Evolutionary conservation across 306 rosid species (phyloP).

Genomic region (Psophocarpus tetragonolobus): DNA sequence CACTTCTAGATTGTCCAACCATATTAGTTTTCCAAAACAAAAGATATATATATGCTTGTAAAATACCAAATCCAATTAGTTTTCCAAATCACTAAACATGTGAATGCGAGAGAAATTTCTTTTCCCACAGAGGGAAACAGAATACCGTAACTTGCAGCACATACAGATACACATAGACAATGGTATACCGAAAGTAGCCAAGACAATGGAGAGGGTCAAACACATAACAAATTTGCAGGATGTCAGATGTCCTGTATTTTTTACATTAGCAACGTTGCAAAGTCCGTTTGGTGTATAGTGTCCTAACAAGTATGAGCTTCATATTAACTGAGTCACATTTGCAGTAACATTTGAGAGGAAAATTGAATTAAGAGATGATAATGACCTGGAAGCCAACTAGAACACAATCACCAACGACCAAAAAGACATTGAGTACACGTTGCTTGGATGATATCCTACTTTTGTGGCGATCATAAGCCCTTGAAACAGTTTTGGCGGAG

Average conservation of each 20-base stretch:
- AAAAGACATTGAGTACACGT: conserved; percentile 69
- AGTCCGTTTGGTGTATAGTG: neutral
- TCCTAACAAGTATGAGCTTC: neutral
- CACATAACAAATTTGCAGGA: neutral
- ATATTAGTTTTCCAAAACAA: neutral
- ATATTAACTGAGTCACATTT: neutral
- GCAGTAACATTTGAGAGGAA: neutral
- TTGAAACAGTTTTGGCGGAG: conserved; percentile 58
- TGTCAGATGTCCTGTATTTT: neutral
- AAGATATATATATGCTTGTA: neutral
- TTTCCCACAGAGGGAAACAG: neutral
- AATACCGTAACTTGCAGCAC: neutral
- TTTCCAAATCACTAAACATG: neutral
- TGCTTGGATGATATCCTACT: conserved; percentile 76
- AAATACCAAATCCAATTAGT: neutral
- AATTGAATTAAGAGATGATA: conserved; percentile 10
- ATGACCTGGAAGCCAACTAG: conserved; percentile 96
- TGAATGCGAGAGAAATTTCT: neutral
- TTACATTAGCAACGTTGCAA: neutral
- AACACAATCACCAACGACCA: conserved; percentile 97
- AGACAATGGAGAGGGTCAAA: neutral
- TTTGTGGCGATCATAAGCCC: conserved; percentile 94
- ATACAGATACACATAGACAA: neutral
- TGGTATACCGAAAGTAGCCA: neutral
- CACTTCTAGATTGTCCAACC: neutral